A percentile compares a stretch with the other conserved stretches of the same genome.
phyloP scores from a whole-genome alignment of 1,139 yeast genomes.

The Scheffersomyces cryptocercus region DNA sequence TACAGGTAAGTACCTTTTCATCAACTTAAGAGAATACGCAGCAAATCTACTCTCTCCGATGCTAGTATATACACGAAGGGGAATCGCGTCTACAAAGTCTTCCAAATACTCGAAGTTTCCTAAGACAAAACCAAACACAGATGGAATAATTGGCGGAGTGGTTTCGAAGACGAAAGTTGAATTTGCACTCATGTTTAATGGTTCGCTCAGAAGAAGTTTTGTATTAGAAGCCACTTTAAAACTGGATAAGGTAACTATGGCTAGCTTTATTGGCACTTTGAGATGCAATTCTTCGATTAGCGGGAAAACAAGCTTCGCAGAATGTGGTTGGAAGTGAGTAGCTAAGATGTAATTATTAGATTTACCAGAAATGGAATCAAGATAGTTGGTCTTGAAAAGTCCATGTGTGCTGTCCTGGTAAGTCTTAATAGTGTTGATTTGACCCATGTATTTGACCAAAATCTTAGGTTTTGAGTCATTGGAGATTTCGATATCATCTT shows the following conservation, averaged over 20 bases:
- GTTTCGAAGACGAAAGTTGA: constrained; percentile 42
- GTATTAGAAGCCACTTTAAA: constrained; percentile 56
- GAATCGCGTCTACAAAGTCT: constrained; percentile 26
- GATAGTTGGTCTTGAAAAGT: constrained; percentile 65
- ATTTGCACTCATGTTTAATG: constrained; percentile 20
- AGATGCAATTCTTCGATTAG: constrained; percentile 61
- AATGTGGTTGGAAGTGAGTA: constrained; percentile 71
- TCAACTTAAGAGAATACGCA: constrained; percentile 43
- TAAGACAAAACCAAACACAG: constrained; percentile 64
- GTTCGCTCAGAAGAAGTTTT: constrained; percentile 24
- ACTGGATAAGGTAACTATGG: constrained; percentile 42
- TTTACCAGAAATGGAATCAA: constrained; percentile 48
- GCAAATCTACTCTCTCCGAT: constrained; percentile 52
- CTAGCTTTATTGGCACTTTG: constrained; percentile 52
- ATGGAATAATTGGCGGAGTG: constrained; percentile 60
- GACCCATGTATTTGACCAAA: constrained; percentile 47
- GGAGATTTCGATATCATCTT: constrained; percentile 1
- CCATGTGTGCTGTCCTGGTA: constrained; percentile 61
- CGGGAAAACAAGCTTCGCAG: constrained; percentile 63
- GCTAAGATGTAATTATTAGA: constrained; percentile 55
- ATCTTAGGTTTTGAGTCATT: constrained; percentile 6
- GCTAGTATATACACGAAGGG: constrained; percentile 57
- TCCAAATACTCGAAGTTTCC: constrained; percentile 64
- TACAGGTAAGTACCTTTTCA: constrained; percentile 49
- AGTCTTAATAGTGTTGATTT: constrained; percentile 55